These are phyloP conservation scores for Didymella keratinophila DNA, from an alignment of 2,329 filamentous ascomycete genomes.

Conservation along the genomic window DNA sequence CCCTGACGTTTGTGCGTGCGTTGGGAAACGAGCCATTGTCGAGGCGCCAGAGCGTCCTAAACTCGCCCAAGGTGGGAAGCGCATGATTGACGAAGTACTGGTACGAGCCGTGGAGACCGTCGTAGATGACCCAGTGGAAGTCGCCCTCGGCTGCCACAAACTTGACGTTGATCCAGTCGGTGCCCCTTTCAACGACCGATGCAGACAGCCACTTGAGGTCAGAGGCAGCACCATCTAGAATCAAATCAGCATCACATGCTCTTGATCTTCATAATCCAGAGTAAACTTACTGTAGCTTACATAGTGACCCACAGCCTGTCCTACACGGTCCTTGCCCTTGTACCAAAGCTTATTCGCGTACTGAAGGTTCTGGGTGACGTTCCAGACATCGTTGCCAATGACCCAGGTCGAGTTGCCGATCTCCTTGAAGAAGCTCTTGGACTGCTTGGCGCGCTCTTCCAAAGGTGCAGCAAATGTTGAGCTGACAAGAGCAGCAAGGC, in stretches of 20 bases:
- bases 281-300: conserved; percentile 57
- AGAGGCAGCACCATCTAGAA: conserved; percentile 57
- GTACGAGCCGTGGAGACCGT: conserved; percentile 61
- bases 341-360: conserved; percentile 54
- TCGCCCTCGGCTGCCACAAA: conserved; percentile 59
- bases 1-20: conserved; percentile 56
- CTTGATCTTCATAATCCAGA: too few species aligned
- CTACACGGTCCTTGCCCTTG: conserved; percentile 54
- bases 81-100: conserved; percentile 63
- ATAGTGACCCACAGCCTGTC: conserved; percentile 54
- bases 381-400: conserved; percentile 54
- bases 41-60: conserved; percentile 60
- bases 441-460: conserved; percentile 32
- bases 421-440: conserved; percentile 46
- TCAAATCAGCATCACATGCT: too few species aligned
- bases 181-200: conserved; percentile 51
- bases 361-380: conserved; percentile 50
- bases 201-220: conserved; percentile 60
- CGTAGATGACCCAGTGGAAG: conserved; percentile 62
- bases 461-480: conserved; percentile 26
- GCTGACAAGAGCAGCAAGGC: conserved; percentile 28
- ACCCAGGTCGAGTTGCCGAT: conserved; percentile 47
- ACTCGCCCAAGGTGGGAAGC: conserved; percentile 59
- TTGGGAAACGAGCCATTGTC: conserved; percentile 59
- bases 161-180: conserved; percentile 58